These are phyloP conservation scores for Colletotrichum camelliae DNA, from an alignment of 2,329 filamentous ascomycete species.

Conservation along the genomic window DNA sequence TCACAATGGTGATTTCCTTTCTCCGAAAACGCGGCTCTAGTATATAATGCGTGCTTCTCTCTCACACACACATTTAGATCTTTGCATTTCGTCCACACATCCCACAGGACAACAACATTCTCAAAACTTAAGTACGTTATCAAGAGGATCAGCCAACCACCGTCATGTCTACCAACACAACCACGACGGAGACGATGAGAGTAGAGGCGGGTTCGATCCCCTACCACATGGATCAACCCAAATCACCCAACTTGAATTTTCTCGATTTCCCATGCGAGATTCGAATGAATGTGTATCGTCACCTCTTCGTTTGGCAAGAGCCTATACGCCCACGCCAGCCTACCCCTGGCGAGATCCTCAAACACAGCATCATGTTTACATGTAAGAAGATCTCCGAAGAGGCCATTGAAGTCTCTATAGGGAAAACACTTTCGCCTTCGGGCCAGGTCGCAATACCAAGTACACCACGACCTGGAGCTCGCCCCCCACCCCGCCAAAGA, in stretches of 20 bases:
- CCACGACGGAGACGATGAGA: not conserved
- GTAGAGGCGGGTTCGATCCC: not conserved
- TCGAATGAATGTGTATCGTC: not conserved
- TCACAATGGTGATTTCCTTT: not conserved
- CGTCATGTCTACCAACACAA: not conserved
- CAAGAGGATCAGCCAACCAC: not conserved
- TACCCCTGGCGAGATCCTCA: not conserved
- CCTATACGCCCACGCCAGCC: not conserved
- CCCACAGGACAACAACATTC: not conserved
- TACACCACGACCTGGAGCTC: fast-evolving
- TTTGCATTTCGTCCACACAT: not conserved
- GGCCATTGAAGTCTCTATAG: not conserved
- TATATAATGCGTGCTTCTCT: not conserved
- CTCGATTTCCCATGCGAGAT: not conserved
- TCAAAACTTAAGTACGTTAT: not conserved
- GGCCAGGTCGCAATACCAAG: not conserved
- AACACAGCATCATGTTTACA: not conserved
- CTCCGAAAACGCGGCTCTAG: not conserved
- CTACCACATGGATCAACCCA: not conserved
- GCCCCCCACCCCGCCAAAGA: not conserved
- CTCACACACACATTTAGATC: not conserved
- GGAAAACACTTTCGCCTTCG: not conserved
- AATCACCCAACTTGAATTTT: not conserved
- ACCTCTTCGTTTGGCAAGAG: not conserved
- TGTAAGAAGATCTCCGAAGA: not conserved